Evolutionary conservation across 441 rosid genomes (phyloP), one percentile per base, ranked within the genome.

Genomic region (Rhodomyrtus psidioides): DNA sequence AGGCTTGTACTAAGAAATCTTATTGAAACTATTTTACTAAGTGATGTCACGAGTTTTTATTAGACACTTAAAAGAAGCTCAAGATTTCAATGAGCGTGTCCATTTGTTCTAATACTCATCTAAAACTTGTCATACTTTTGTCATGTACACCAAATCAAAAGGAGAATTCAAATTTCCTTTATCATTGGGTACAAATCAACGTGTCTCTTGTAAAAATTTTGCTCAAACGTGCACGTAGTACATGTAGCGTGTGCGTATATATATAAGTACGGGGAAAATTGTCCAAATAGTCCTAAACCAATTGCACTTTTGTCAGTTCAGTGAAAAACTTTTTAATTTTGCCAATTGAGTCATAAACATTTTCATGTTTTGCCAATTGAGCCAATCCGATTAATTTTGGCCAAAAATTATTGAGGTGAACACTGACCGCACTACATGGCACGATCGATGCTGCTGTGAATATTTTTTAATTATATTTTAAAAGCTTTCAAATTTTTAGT

Each of bases 391-490:
- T 4, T 4, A 51, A 51, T 51, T 51, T 10, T 51, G 15, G 1
- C 13, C 1, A 1, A 51, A 51, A 51, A 51, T 12, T 12, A 0
- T 0, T 51, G 1, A 51, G 14, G 14, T 51, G 5, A 14, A 51
- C 0, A 5, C 5, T 1, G 0, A 12, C 9, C 53, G 4, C 12
- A 1, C 5, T 12, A 51, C 9, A 1, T 51, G 14, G 4, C 53
- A 51, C 15, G 15, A 51, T 4, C 15, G 3, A 51, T 4, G 53
- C 15, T 12, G 15, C 0, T 0, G 15, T 51, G 15, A 51, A 51
- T 49, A 12, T 51, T 51, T 51, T 51, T 51, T 51, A 51, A 51
- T 51, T 12, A 12, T 12, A 12, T 51, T 51, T 51, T 51, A 51
- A 51, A 3, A 51, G 3, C 15, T 12, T 51, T 51, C 12, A 0